Conservation (phyloP, 306 rosid species). For the Echinosophora koreensis region DNA sequence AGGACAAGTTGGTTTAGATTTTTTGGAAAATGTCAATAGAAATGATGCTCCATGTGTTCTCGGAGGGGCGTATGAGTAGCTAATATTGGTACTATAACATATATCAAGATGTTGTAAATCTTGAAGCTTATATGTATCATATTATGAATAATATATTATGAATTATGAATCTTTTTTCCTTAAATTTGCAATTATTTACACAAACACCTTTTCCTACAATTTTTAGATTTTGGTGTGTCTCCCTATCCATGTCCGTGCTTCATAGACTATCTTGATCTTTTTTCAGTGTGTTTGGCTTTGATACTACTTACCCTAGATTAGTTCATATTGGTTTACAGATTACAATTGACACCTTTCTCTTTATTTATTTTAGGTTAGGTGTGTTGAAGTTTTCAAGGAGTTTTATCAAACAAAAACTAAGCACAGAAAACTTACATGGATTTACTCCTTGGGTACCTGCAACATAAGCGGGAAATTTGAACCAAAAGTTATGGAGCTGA, state of each 20-base stretch:
- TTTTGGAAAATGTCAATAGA: too few relatives aligned
- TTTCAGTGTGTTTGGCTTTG: too few relatives aligned
- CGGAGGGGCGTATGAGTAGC: background rate
- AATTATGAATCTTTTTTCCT: background rate
- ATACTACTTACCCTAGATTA: too few relatives aligned
- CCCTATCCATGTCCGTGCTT: too few relatives aligned
- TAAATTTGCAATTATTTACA: too few relatives aligned
- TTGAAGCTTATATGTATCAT: too few relatives aligned
- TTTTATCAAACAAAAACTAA: constrained; percentile 90
- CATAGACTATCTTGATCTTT: background rate
- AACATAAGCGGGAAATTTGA: constrained; percentile 83
- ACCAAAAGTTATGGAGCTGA: constrained; percentile 79
- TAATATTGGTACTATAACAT: too few relatives aligned
- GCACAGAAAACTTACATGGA: constrained; percentile 95
- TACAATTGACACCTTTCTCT: constrained; percentile 19
- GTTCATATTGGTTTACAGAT: too few relatives aligned
- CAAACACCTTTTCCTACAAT: background rate
- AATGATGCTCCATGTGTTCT: background rate
- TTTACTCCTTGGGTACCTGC: constrained; percentile 94
- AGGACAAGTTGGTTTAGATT: too few relatives aligned
- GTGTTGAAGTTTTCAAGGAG: constrained; percentile 92
- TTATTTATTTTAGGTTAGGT: constrained; percentile 64
- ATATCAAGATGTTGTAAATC: too few relatives aligned
- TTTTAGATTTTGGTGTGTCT: too few relatives aligned
- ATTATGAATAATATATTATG: too few relatives aligned